Conservation (phyloP, 2,329 filamentous ascomycete species). For the Exophiala spinifera region DNA sequence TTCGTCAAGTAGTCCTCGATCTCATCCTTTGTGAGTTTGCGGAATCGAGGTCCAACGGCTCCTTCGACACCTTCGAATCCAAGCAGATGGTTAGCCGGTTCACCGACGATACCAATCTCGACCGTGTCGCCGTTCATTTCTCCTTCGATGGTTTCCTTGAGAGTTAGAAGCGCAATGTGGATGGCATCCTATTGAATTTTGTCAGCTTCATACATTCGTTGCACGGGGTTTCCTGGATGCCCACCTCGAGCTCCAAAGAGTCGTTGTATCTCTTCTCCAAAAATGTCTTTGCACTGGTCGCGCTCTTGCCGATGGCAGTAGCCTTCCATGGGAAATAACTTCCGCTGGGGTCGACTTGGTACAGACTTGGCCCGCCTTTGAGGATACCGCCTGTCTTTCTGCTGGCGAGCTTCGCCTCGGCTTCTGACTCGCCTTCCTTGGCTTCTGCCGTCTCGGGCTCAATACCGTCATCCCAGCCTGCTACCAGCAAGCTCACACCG, state of each 20-base stretch:
- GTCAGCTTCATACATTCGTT: conserved; percentile 8
- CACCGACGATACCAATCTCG: conserved; percentile 97
- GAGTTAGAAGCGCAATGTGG: conserved; percentile 91
- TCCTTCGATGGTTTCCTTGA: conserved; percentile 99
- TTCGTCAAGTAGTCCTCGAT: conserved; percentile 99
- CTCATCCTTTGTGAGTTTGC: conserved; percentile 93
- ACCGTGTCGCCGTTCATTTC: conserved; percentile 99
- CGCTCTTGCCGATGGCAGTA: conserved; percentile 97
- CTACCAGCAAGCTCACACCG: conserved; percentile 90
- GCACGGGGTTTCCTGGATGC: neutral
- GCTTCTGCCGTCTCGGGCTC: conserved; percentile 74
- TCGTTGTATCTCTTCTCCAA: conserved; percentile 99
- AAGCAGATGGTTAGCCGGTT: conserved; percentile 87
- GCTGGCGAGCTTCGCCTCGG: conserved; percentile 69
- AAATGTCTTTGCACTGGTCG: conserved; percentile 97
- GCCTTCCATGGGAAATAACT: conserved; percentile 99
- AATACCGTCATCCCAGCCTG: conserved; percentile 96
- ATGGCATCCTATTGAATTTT: conserved; percentile 66
- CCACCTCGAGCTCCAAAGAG: conserved; percentile 79
- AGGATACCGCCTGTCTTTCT: conserved; percentile 93
- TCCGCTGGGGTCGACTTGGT: conserved; percentile 98
- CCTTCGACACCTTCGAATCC: conserved; percentile 87
- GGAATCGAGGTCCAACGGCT: conserved; percentile 79
- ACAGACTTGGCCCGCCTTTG: conserved; percentile 94
- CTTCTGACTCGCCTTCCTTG: conserved; percentile 52